A percentile compares a stretch with the other conserved stretches of the same genome.
These are phyloP conservation scores for Vararia minispora DNA, from an alignment of 768 basidiomycete species.

Conservation along the genomic window DNA sequence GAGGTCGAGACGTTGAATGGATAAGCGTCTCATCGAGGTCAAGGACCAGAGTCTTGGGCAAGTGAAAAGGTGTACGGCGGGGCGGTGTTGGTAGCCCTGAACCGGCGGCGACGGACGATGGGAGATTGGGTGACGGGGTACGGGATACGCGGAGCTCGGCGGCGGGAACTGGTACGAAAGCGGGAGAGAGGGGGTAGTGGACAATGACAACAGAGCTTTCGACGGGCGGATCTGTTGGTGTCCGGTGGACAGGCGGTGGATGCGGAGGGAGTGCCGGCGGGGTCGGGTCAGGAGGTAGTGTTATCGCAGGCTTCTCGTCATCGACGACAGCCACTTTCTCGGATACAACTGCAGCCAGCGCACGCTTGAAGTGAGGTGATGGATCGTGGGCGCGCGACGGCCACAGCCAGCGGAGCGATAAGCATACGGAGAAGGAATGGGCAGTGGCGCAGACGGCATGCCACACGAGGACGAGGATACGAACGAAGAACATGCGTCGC, in stretches of 20 bases:
- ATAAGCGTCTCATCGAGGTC: conserved; percentile 98
- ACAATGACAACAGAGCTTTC: no score
- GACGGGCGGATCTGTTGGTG: conserved; percentile 2
- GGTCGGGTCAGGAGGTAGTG: background rate
- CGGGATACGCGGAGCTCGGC: background rate
- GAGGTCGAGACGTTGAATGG: conserved; percentile 86
- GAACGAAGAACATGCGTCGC: conserved; percentile 57
- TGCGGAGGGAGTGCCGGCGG: background rate
- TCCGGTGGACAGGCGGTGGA: background rate
- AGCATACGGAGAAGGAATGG: conserved; percentile 29
- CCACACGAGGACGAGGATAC: conserved; percentile 60
- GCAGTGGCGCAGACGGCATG: conserved; percentile 53
- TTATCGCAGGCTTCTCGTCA: background rate
- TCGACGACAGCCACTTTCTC: background rate
- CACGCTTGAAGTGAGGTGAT: no score
- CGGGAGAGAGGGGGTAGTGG: no score
- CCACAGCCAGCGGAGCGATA: no score
- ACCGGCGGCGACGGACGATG: conserved; percentile 19
- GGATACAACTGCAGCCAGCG: background rate
- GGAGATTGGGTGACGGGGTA: conserved; percentile 3
- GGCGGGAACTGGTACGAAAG: background rate
- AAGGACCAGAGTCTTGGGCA: conserved; percentile 90
- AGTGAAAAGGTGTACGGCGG: conserved; percentile 62
- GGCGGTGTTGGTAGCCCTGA: conserved; percentile 37
- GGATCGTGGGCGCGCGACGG: no score